Evolutionary conservation across 257 asterid genomes (phyloP).

Genomic region (Ligustrum vulgare): DNA sequence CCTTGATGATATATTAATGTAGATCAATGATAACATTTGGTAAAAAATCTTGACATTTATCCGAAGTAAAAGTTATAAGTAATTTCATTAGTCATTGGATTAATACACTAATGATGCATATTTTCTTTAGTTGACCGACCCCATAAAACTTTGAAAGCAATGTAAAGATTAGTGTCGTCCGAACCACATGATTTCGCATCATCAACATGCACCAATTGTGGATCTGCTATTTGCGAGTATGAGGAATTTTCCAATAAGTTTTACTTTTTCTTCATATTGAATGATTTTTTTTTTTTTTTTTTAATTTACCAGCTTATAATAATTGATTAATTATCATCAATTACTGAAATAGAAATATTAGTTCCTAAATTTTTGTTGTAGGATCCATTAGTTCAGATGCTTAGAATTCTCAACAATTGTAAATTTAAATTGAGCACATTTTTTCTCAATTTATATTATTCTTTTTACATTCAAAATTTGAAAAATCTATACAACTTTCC

Average conservation of each 20-base stretch:
- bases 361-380: neutral
- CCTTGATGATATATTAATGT: too few relatives aligned
- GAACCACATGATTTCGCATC: neutral
- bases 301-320: neutral
- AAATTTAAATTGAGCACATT: too few relatives aligned
- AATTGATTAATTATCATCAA: neutral
- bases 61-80: neutral
- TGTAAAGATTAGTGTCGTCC: neutral
- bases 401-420: neutral
- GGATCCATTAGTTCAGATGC: neutral
- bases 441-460: too few relatives aligned
- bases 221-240: neutral
- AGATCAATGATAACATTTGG: neutral
- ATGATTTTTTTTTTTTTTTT: too few relatives aligned
- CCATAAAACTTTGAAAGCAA: neutral
- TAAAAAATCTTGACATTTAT: neutral
- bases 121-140: neutral
- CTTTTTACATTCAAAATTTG: neutral
- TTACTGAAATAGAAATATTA: too few relatives aligned
- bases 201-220: neutral
- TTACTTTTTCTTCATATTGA: neutral
- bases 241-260: neutral
- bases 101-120: neutral
- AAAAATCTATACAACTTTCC: neutral
- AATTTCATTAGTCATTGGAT: neutral